Base-by-base conservation (phyloP, 2,329 filamentous ascomycete species). In the Fusarium sp. region DNA sequence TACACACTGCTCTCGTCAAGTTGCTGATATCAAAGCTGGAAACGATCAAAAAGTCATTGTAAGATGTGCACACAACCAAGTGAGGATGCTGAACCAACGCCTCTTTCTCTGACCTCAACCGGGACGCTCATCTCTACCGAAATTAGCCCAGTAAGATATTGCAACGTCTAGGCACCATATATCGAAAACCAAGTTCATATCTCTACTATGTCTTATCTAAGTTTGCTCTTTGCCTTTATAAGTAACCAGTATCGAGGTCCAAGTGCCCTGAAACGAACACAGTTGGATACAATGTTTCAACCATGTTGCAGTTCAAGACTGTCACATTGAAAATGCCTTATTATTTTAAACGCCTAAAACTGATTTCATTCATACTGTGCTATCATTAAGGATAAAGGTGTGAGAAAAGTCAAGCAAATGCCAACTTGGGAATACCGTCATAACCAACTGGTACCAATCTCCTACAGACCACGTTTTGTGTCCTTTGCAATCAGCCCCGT, bases 401-500 rank as follows among this genome's bases (percentile, higher is more conserved):
- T 31, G 49, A 66, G 46, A 59, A 71, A 52, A 43, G 34, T 52
- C 21, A 65, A 43, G 42, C 26, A 56, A 49, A 53, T 38, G 39
- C 24, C 50, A 69, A 62, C 36, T 31, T 61, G 53, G 53, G 47
- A 57, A 64, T 57, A 31, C 36, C 22, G 34, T 49, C 40, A 49
- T 57, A 64, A 58, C 56, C 62, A 64, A 54, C 57, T 57, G 56
- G 17, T 17, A 34, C 34, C 43, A 34, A 34, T 36, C 70, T 36
- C 17, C 28, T 69, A 69, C 31, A 81, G 62, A 26, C 88, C 88
- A 38, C 88, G 82, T 81, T 90, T 90, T 46, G 80, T 80, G 73
- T 91, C 88, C 80, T 90, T 91, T 44, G 88, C 88, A 65, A 80
- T 77, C 47, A 86, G 70, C 1, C 88, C 88, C 21, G 79, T 78